phyloP scores from a whole-genome alignment of 2,329 filamentous ascomycete species.

The Sphaerulina musiva region DNA sequence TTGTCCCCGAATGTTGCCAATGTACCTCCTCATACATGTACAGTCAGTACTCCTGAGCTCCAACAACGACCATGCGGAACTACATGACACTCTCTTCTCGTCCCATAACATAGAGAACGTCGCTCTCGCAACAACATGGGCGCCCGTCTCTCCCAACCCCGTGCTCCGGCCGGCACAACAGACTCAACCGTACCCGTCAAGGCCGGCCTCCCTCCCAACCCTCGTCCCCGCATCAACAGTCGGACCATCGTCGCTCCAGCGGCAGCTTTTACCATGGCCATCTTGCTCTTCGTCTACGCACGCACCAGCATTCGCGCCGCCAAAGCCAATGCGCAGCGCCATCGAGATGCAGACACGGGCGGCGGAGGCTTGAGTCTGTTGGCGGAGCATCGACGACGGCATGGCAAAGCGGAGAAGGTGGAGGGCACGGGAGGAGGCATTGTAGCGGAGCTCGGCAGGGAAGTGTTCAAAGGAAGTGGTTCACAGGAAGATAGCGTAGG shows the following conservation, averaged over 20 bases:
- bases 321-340: constrained; percentile 56
- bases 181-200: constrained; percentile 35
- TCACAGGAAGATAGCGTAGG: constrained; percentile 22
- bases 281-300: constrained; percentile 55
- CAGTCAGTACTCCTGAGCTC: too few relatives aligned
- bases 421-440: constrained; percentile 39
- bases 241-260: constrained; percentile 51
- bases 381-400: constrained; percentile 49
- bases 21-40: too few relatives aligned
- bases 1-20: too few relatives aligned
- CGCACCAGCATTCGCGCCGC: constrained; percentile 60
- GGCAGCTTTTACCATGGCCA: constrained; percentile 58
- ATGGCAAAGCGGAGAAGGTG: constrained; percentile 45
- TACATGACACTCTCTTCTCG: too few relatives aligned
- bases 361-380: constrained; percentile 46
- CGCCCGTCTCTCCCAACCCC: constrained; percentile 42
- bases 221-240: constrained; percentile 29
- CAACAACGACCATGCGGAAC: too few relatives aligned
- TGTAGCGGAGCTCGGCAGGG: constrained; percentile 30
- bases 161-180: constrained; percentile 38
- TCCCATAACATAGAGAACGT: too few relatives aligned
- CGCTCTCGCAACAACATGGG: constrained; percentile 35
- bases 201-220: constrained; percentile 30
- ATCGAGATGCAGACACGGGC: constrained; percentile 51
- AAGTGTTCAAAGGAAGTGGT: constrained; percentile 24